Conservation (phyloP, 495 filamentous ascomycete genomes). For the Symbiotaphrina buchneri region DNA sequence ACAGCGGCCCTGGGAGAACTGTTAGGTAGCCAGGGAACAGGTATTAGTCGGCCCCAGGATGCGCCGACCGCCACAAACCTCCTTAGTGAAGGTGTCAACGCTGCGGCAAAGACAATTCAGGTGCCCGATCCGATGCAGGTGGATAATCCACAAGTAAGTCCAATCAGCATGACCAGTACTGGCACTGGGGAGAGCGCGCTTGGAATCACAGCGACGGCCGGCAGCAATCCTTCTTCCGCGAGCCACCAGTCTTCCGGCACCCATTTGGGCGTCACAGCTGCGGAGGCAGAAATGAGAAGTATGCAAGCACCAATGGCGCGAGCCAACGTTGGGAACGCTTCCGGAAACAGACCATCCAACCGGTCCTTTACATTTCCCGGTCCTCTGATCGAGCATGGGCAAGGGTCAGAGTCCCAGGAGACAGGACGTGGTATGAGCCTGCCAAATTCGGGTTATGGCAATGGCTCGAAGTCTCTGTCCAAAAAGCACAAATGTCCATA, state of each 20-base stretch:
- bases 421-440: constrained; percentile 44
- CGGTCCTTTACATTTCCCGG: constrained; percentile 18
- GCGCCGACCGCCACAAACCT: constrained; percentile 8
- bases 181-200: constrained; percentile 6
- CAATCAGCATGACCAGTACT: constrained; percentile 10
- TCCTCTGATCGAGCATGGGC: constrained; percentile 5
- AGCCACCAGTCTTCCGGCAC: background rate
- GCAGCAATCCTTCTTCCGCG: background rate
- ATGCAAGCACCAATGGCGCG: background rate
- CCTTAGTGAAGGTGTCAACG: constrained; percentile 8
- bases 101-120: constrained; percentile 6
- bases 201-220: constrained; percentile 4
- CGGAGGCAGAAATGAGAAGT: background rate
- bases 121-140: constrained; percentile 6
- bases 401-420: no score
- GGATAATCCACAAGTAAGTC: constrained; percentile 8
- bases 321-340: no score
- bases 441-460: constrained; percentile 38
- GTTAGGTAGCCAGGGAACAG: constrained; percentile 5
- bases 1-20: constrained; percentile 7
- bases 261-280: background rate
- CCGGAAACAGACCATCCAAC: no score
- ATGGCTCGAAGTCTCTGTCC: constrained; percentile 44
- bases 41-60: constrained; percentile 9
- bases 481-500: constrained; percentile 95